Percentiles rank a stretch among this genome's conserved stretches.
phyloP scores from a whole-genome alignment of 257 asterid species.

The Solanum sitiens region DNA sequence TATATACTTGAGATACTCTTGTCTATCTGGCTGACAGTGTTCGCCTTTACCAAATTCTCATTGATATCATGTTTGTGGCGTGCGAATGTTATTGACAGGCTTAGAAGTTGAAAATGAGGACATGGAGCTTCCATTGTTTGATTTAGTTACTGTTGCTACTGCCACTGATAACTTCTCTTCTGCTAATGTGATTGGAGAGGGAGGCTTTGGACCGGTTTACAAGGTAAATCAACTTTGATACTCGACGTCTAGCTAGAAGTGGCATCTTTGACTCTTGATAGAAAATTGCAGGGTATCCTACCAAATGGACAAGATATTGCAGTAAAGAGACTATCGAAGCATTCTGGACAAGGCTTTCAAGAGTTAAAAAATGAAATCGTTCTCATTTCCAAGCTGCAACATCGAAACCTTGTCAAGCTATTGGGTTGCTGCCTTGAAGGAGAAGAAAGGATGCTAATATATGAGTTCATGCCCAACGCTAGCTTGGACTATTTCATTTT shows the following conservation, averaged over 20 bases:
- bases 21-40: not conserved
- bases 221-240: not conserved
- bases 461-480: slow-evolving; percentile 7
- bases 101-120: not conserved
- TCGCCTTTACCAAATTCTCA: not conserved
- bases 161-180: not conserved
- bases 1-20: not conserved
- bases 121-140: slow-evolving; percentile 1
- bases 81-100: not conserved
- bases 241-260: not conserved
- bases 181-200: slow-evolving; percentile 7
- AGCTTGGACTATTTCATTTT: slow-evolving; percentile 11
- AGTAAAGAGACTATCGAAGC: slow-evolving; percentile 3
- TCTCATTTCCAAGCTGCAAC: slow-evolving; percentile 14
- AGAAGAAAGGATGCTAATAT: slow-evolving; percentile 7
- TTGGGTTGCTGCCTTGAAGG: slow-evolving; percentile 3
- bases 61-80: not conserved
- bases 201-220: slow-evolving; percentile 14
- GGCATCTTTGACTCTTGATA: not conserved
- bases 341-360: slow-evolving; percentile 1
- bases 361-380: not conserved
- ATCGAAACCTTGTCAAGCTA: slow-evolving; percentile 9
- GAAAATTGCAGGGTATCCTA: slow-evolving; percentile 7
- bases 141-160: not conserved
- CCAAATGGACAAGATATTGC: slow-evolving; percentile 1